Conservation (phyloP, 257 asterid genomes). For the Coffea canephora region DNA sequence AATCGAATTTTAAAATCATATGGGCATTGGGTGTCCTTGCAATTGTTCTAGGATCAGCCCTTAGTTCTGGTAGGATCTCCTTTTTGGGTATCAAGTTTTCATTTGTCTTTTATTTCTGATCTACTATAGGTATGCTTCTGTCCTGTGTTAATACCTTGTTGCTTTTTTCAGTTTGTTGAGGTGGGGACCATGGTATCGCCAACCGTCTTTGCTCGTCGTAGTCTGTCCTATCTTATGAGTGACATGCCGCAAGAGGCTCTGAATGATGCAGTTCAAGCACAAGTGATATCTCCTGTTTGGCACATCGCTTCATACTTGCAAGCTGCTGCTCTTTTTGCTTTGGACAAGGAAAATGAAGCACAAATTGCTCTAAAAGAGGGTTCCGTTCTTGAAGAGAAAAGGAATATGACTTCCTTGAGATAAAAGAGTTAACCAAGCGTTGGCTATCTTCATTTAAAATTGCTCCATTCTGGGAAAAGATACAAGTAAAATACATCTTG, state of each 20-base stretch:
- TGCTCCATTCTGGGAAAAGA: conserved; percentile 10
- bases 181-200: conserved; percentile 48
- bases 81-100: conserved; percentile 1
- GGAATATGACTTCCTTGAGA: conserved; percentile 35
- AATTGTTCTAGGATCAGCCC: background rate
- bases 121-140: background rate
- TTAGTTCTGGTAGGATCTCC: background rate
- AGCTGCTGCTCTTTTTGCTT: conserved; percentile 74
- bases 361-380: conserved; percentile 85
- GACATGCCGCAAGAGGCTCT: conserved; percentile 79
- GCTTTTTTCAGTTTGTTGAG: conserved; percentile 33
- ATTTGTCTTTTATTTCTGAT: background rate
- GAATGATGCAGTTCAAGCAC: conserved; percentile 86
- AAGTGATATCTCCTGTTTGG: conserved; percentile 77
- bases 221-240: conserved; percentile 65
- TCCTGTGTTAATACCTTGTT: conserved; percentile 6
- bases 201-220: conserved; percentile 48
- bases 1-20: background rate
- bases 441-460: background rate
- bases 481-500: conserved; percentile 23
- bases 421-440: conserved; percentile 13
- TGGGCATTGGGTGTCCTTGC: background rate
- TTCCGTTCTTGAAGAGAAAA: conserved; percentile 65
- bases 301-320: conserved; percentile 77
- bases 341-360: conserved; percentile 81